Conservation (phyloP, 805 yeast species). For the Spathaspora boniae region DNA sequence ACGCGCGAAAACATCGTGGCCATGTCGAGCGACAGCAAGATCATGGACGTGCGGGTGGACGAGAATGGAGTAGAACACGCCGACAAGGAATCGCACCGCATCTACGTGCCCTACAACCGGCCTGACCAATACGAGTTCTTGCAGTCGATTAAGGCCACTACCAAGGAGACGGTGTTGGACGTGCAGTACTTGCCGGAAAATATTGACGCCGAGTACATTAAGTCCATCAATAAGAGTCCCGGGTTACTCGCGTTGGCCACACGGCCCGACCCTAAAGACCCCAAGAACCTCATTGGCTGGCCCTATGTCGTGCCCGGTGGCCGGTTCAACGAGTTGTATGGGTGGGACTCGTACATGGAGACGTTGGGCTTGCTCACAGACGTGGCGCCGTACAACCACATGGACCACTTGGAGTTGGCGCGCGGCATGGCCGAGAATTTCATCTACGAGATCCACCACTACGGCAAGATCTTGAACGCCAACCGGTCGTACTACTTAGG, state of each 20-base stretch:
- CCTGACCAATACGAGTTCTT: conserved; percentile 73
- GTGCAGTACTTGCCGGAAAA: conserved; percentile 73
- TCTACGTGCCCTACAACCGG: conserved; percentile 71
- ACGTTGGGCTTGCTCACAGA: conserved; percentile 76
- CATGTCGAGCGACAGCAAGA: conserved; percentile 79
- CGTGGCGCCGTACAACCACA: conserved; percentile 23
- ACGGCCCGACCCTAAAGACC: conserved; percentile 53
- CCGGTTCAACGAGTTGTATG: conserved; percentile 91
- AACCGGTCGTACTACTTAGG: conserved; percentile 87
- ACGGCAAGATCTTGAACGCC: conserved; percentile 92
- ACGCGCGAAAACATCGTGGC: conserved; percentile 58
- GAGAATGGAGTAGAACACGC: conserved; percentile 25
- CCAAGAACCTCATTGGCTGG: conserved; percentile 53
- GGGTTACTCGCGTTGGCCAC: conserved; percentile 84
- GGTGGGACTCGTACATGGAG: conserved; percentile 97
- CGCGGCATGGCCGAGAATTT: conserved; percentile 90
- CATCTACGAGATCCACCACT: conserved; percentile 82
- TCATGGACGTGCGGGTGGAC: conserved; percentile 45
- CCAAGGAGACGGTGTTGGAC: conserved; percentile 59
- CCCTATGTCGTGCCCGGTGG: conserved; percentile 98
- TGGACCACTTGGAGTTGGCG: conserved; percentile 61
- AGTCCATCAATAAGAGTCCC: conserved; percentile 74
- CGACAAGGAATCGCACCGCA: conserved; percentile 62
- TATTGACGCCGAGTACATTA: conserved; percentile 74
- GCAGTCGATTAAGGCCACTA: conserved; percentile 44